Conservation (phyloP, 352 stramenopile species). For the Phytopythium boreale region DNA sequence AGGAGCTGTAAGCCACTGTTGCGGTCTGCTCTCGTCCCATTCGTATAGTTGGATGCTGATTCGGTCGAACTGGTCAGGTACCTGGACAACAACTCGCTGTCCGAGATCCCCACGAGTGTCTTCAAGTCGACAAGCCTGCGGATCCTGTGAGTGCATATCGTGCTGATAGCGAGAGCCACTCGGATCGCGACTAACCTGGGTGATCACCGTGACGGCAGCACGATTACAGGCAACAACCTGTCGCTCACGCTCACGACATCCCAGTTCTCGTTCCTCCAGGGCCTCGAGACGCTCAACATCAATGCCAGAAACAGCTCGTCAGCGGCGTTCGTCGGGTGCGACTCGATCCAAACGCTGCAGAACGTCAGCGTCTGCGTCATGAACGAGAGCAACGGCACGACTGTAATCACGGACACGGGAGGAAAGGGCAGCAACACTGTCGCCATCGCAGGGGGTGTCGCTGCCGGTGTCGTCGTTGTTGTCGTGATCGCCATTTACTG, state of each 20-base stretch:
- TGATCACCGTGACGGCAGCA: background rate
- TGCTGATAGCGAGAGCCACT: background rate
- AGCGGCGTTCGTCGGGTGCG: conserved; percentile 9
- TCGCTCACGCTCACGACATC: conserved; percentile 8
- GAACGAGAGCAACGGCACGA: background rate
- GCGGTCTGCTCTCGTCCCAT: background rate
- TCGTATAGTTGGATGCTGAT: background rate
- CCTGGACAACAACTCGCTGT: conserved; percentile 23
- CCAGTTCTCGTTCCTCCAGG: conserved; percentile 17
- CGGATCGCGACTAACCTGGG: background rate
- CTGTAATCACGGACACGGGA: background rate
- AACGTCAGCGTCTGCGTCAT: background rate
- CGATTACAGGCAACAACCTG: conserved; percentile 9
- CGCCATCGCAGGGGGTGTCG: conserved; percentile 11
- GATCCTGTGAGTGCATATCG: background rate
- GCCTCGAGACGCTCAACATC: conserved; percentile 16
- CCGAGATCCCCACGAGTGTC: conserved; percentile 20
- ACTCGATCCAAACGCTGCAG: background rate
- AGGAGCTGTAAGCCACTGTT: background rate
- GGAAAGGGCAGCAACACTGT: conserved; percentile 13
- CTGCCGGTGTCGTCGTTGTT: conserved; percentile 15
- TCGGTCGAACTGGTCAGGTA: conserved; percentile 6
- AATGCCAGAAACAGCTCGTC: conserved; percentile 1
- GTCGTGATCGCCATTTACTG: conserved; percentile 10
- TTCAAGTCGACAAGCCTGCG: conserved; percentile 8